phyloP scores from a whole-genome alignment of 2,329 filamentous ascomycete species.

The Ceratocystiopsis minuta region DNA sequence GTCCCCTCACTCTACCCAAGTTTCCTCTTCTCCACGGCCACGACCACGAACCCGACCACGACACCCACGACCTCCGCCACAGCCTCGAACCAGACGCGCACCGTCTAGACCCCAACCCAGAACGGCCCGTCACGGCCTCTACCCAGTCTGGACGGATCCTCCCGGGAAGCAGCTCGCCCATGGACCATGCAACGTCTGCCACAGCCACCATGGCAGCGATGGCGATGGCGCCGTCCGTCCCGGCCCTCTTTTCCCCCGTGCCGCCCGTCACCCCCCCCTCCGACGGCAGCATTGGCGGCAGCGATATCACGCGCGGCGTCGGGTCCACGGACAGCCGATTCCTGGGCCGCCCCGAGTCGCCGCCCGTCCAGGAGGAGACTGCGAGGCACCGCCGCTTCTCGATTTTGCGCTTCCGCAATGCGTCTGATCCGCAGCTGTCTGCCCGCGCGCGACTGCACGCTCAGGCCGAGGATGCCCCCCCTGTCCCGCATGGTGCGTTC shows the following conservation, averaged over 20 bases:
- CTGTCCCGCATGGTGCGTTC: slow-evolving; percentile 37
- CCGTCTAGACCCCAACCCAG: no score
- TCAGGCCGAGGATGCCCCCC: slow-evolving; percentile 32
- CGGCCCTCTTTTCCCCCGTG: slow-evolving; percentile 6
- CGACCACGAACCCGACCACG: no score
- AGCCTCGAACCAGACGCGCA: no score
- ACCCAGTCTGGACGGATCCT: no score
- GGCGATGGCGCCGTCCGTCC: slow-evolving; percentile 3
- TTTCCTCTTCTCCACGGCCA: no score
- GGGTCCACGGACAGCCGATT: slow-evolving; percentile 10
- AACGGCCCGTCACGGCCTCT: no score
- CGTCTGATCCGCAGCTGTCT: slow-evolving; percentile 79
- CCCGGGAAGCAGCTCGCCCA: slow-evolving; percentile 9
- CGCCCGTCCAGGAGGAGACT: slow-evolving; percentile 35
- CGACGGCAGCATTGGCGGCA: slow-evolving; percentile 10
- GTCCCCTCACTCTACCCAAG: slow-evolving; percentile 13
- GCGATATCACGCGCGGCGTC: slow-evolving; percentile 11
- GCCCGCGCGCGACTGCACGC: slow-evolving; percentile 51
- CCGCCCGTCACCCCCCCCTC: slow-evolving; percentile 15
- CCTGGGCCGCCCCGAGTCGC: slow-evolving; percentile 24
- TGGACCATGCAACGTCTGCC: slow-evolving; percentile 3
- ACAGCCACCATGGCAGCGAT: not conserved
- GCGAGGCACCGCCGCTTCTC: slow-evolving; percentile 44
- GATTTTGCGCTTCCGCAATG: slow-evolving; percentile 73
- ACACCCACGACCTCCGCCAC: no score